Conservation (phyloP, 441 rosid species). For the Erodium texanum region DNA sequence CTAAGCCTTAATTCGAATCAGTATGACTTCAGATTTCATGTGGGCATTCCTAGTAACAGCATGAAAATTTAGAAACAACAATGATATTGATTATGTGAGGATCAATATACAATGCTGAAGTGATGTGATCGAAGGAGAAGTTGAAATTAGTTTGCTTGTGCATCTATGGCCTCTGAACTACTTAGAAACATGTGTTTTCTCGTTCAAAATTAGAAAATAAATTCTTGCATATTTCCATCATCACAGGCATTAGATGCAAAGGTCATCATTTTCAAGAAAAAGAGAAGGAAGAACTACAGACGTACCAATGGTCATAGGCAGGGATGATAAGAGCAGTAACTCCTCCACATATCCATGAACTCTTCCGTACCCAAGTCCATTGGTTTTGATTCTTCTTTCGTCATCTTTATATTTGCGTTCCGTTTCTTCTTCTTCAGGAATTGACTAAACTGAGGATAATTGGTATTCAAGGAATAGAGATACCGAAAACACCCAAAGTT, state of each 20-base stretch:
- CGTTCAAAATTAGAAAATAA: not conserved
- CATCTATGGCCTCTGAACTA: not conserved
- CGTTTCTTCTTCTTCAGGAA: constrained; percentile 42
- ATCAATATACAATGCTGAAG: not conserved
- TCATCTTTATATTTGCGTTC: no score
- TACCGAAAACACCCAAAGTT: constrained; percentile 36
- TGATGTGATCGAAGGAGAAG: not conserved
- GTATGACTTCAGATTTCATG: not conserved
- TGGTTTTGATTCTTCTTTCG: constrained; percentile 1
- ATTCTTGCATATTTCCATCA: constrained; percentile 2
- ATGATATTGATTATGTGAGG: not conserved
- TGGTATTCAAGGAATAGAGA: constrained; percentile 73
- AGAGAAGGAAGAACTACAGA: constrained; percentile 85
- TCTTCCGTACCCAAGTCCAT: not conserved
- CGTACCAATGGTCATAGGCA: constrained; percentile 94
- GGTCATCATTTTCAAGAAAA: constrained; percentile 87
- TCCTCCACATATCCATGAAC: not conserved
- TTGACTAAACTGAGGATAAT: constrained; percentile 81
- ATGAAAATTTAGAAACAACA: not conserved
- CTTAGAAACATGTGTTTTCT: not conserved
- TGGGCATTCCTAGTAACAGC: not conserved
- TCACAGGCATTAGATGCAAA: constrained; percentile 84
- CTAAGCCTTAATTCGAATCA: not conserved
- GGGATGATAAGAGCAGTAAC: constrained; percentile 32
- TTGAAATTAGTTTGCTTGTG: no score